Conservation (phyloP, 176 grass and related monocot genomes). For the Eragrostis curvula region DNA sequence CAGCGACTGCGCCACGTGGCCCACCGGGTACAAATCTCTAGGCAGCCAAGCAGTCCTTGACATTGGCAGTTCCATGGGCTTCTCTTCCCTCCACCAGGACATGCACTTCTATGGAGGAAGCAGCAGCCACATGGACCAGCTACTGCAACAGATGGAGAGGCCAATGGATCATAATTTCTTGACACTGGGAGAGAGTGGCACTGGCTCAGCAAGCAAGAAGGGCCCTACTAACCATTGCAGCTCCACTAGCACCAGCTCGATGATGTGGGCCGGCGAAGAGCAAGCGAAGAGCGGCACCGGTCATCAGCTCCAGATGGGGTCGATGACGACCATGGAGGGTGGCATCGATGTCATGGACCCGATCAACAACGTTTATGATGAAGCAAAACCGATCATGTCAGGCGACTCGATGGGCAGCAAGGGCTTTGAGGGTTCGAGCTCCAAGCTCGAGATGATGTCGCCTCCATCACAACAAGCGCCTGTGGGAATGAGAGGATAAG, state of each 20-base stretch:
- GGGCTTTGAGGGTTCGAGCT: constrained; percentile 48
- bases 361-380: constrained; percentile 58
- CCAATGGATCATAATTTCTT: constrained; percentile 60
- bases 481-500: constrained; percentile 59
- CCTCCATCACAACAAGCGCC: constrained; percentile 59
- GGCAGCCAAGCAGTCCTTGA: constrained; percentile 56
- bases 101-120: constrained; percentile 63
- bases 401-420: constrained; percentile 63
- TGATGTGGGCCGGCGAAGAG: constrained; percentile 63
- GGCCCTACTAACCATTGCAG: constrained; percentile 46
- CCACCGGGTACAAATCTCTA: constrained; percentile 51
- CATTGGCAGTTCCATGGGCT: constrained; percentile 58
- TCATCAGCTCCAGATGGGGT: constrained; percentile 54
- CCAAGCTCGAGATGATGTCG: constrained; percentile 65
- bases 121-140: constrained; percentile 58
- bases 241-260: constrained; percentile 63
- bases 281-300: constrained; percentile 44
- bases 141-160: constrained; percentile 71
- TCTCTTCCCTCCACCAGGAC: constrained; percentile 80
- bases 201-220: constrained; percentile 48
- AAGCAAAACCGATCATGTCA: constrained; percentile 60
- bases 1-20: constrained; percentile 49
- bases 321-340: constrained; percentile 14
- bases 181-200: constrained; percentile 47
- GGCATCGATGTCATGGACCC: constrained; percentile 50